Base-by-base conservation (phyloP, 495 filamentous ascomycete species). In the Penicillium cataractarum region DNA sequence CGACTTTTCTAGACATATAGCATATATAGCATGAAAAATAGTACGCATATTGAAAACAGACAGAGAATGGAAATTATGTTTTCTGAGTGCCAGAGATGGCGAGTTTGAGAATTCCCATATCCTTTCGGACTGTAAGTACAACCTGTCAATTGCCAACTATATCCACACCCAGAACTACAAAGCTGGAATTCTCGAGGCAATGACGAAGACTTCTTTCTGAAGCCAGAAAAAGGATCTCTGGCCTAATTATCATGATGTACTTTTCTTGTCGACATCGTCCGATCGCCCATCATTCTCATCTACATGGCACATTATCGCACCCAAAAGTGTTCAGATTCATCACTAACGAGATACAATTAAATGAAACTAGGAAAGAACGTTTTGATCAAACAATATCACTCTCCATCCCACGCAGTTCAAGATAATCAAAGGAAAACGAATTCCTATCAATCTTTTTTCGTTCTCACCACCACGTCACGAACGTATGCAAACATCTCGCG, bases 401-500 rank as follows among this genome's bases (percentile, higher is more conserved):
- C 19, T 46, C 42, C 6, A 24, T 22, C 8, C 6, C 19, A 24
- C 12, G 3, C 42, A 46, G 8, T 21, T 46, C 42, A 3, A 12
- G 12, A 24, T 12, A 5, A 46, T 24, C 19, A 1, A 46, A 8
- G 21, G 42, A 46, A 7, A 22, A 46, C 12, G 42, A 46, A 8
- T 2, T 10, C 19, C 21, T 12, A 1, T 46, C 19, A 29, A 55
- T 60, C 33, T 8, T 26, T 21, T 40, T 54, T 65, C 35, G 24
- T 33, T n/a, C 59, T 67, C 44, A 76, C 61, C 51, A 77, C 76
- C 35, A 77, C 72, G 67, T 76, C 76, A 22, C 76, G 64, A 40
- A 77, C 71, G 63, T 69, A 79, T 50, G 76, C 64, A 65, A 79
- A 79, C 74, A 79, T 76, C 67, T 75, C 73, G 10, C 59, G 54